These are phyloP conservation scores for Blakeslea trispora DNA, from an alignment of 371 early-diverging fungal genomes.

Conservation along the genomic window DNA sequence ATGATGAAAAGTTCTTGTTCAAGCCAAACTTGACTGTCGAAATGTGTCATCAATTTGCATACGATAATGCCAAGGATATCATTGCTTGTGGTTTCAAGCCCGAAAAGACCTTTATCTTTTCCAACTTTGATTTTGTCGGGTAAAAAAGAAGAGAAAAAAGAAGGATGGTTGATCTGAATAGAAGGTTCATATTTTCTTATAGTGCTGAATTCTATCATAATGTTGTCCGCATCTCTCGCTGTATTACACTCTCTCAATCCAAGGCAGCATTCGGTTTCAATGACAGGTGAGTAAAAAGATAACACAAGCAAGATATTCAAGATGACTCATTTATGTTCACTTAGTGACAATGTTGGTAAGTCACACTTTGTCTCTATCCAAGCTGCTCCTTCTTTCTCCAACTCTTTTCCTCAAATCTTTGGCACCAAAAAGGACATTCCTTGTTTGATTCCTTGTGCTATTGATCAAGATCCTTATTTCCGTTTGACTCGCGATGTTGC, in stretches of 20 bases:
- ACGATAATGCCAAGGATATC: constrained; percentile 96
- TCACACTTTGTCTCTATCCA: constrained; percentile 91
- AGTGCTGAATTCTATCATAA: constrained; percentile 92
- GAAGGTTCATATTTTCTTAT: too few relatives aligned
- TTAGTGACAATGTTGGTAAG: constrained; percentile 88
- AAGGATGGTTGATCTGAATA: not conserved
- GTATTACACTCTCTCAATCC: constrained; percentile 83
- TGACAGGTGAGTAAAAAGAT: constrained; percentile 54
- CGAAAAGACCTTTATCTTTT: constrained; percentile 98
- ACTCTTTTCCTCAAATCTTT: constrained; percentile 95
- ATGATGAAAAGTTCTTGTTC: constrained; percentile 99
- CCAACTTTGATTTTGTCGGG: constrained; percentile 92
- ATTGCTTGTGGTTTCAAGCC: constrained; percentile 99
- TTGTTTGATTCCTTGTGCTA: constrained; percentile 98
- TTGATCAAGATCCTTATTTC: constrained; percentile 99
- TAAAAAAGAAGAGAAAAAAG: constrained; percentile 35
- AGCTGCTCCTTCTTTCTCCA: constrained; percentile 95
- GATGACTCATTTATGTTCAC: not conserved
- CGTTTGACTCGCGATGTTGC: constrained; percentile 98
- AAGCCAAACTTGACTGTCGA: constrained; percentile 91
- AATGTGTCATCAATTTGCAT: constrained; percentile 78
- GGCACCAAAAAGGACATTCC: constrained; percentile 89
- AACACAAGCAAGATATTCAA: too few relatives aligned
- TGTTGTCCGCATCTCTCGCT: constrained; percentile 84
- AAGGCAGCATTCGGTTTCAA: constrained; percentile 93